phyloP scores from a whole-genome alignment of 768 basidiomycete species.

The Boletus vinaceobasis region DNA sequence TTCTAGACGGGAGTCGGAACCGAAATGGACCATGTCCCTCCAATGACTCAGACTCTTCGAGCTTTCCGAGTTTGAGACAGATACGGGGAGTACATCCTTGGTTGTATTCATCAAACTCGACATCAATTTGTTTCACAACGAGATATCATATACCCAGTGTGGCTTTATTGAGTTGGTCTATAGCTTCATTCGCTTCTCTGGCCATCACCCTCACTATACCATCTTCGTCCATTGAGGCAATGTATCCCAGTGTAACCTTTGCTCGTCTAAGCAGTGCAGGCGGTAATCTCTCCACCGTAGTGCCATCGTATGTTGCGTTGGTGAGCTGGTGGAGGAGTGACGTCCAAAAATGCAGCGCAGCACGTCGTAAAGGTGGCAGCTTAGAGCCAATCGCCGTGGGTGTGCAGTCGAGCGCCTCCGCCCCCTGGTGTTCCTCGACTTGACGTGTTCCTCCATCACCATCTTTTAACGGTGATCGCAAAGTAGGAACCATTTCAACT shows the following conservation, averaged over 20 bases:
- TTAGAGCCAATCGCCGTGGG: slow-evolving; percentile 59
- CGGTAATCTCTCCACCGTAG: slow-evolving; percentile 16
- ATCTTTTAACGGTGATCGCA: slow-evolving; percentile 14
- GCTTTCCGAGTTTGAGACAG: slow-evolving; percentile 78
- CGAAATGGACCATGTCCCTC: slow-evolving; percentile 58
- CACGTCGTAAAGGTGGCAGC: slow-evolving; percentile 78
- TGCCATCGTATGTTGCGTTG: slow-evolving; percentile 45
- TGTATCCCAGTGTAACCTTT: slow-evolving; percentile 62
- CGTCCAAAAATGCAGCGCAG: slow-evolving; percentile 80
- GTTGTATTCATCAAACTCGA: neutral
- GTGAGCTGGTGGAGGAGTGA: slow-evolving; percentile 62
- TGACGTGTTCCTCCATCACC: slow-evolving; percentile 8
- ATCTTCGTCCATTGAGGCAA: slow-evolving; percentile 71
- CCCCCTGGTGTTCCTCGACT: slow-evolving; percentile 7
- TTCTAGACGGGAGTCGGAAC: slow-evolving; percentile 35
- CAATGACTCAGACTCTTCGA: slow-evolving; percentile 79
- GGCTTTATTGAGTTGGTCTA: slow-evolving; percentile 50
- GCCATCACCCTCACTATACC: slow-evolving; percentile 72
- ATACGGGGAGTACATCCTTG: slow-evolving; percentile 67
- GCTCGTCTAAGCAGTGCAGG: slow-evolving; percentile 44
- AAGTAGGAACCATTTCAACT: slow-evolving; percentile 45
- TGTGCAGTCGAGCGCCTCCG: slow-evolving; percentile 44
- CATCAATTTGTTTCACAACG: neutral
- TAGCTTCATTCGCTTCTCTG: slow-evolving; percentile 56
- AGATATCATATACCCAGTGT: slow-evolving; percentile 31